Base-by-base conservation (phyloP, 805 yeast species). In the Hemisphaericaspora nanyangensis region DNA sequence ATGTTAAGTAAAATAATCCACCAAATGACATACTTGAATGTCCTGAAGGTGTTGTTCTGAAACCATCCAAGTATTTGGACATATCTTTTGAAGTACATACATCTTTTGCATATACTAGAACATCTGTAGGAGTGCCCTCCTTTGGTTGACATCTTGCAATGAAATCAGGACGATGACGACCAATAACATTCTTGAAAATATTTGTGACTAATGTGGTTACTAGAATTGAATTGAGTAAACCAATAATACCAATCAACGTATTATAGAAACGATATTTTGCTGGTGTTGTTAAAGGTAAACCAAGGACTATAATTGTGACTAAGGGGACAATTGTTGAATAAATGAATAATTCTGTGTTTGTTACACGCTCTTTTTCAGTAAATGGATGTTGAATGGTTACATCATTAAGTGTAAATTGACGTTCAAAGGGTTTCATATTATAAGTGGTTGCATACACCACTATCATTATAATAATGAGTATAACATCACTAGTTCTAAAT, bases 121-220 rank as follows among this genome's bases (percentile, higher is more conserved):
- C 64, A 49, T 77, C 67, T 15, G 20, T 47, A 5, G 89, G 82
- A 0, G 90, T 72, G 35, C 66, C 80, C 1, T 61, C 59, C 24
- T 63, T 65, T 4, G 96, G 96, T 16, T 72, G 55, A 59, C 98
- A 91, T 49, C 98, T 74, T 5, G 89, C 86, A 37, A 91, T 61
- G 56, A 90, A 86, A 61, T 91, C 99, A 0, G 99, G 99, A 43
- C 99, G 72, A 45, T 83, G 86, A 55, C 96, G 76, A 4, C 96
- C 97, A 39, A 91, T 77, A 79, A 85, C 79, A 54, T 83, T 80
- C 64, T 91, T 91, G 43, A 87, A 56, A 12, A 81, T 65, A 52
- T 87, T 87, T 3, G 95, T 86, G 37, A 84, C 52, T 20, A 82
- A 65, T 30, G 79, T 70, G 20, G 85, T 78, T 11, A 80, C 61